These are phyloP conservation scores for Mimosa bimucronata DNA, from an alignment of 306 rosid genomes.

Conservation along the genomic window DNA sequence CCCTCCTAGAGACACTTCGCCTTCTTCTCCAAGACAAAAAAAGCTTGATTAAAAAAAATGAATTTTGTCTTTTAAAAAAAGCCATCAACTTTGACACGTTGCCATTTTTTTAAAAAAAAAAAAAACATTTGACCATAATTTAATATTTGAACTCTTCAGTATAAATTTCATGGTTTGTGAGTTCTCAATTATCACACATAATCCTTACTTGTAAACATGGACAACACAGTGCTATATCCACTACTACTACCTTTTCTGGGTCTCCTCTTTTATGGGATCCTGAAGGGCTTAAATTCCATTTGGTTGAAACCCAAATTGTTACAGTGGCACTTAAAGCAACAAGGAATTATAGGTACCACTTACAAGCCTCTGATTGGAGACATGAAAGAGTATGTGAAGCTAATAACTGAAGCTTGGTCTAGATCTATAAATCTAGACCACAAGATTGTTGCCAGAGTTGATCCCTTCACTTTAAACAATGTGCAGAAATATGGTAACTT, in stretches of 20 bases:
- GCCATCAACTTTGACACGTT: neutral
- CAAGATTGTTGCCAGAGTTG: slow-evolving; percentile 49
- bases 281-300: slow-evolving; percentile 41
- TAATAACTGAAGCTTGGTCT: slow-evolving; percentile 55
- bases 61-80: neutral
- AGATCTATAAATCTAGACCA: slow-evolving; percentile 51
- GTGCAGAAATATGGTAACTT: slow-evolving; percentile 49
- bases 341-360: slow-evolving; percentile 55
- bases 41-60: neutral
- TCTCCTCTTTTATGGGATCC: slow-evolving; percentile 43
- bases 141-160: neutral
- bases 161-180: slow-evolving; percentile 6
- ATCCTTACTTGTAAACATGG: slow-evolving; percentile 32
- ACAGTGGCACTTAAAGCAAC: slow-evolving; percentile 46
- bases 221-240: slow-evolving; percentile 18
- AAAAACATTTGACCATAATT: neutral
- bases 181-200: neutral
- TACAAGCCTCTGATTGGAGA: slow-evolving; percentile 56
- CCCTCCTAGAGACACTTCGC: neutral
- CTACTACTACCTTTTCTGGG: slow-evolving; percentile 28
- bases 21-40: slow-evolving; percentile 29
- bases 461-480: slow-evolving; percentile 44
- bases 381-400: slow-evolving; percentile 49
- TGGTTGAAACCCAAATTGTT: slow-evolving; percentile 58
- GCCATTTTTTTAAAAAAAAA: slow-evolving; percentile 1